A percentile compares a stretch with the other conserved stretches of the same genome.
Conservation (phyloP, 331 rosid genomes). For the Telfairia occidentalis region DNA sequence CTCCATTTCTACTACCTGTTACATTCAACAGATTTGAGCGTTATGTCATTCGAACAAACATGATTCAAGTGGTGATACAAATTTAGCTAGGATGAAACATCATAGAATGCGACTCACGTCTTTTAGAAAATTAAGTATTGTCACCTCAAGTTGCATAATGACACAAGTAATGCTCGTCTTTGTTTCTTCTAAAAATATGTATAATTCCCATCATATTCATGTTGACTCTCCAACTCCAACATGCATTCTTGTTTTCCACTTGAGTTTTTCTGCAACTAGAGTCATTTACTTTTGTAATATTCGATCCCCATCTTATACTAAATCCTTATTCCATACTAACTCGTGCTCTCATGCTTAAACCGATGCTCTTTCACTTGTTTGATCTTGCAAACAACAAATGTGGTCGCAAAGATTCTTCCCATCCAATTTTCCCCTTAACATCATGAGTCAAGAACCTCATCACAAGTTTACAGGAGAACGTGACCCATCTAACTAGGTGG, state of each 20-base stretch:
- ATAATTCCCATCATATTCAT: background rate
- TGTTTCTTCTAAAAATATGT: background rate
- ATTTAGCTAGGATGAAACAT: background rate
- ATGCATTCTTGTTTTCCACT: background rate
- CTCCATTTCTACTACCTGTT: constrained; percentile 73
- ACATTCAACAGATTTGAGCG: background rate
- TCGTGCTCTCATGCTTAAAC: background rate
- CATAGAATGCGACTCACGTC: background rate
- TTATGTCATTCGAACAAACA: background rate
- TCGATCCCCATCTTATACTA: background rate
- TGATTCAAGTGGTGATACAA: background rate
- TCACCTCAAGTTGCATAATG: background rate
- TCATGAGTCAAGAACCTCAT: background rate
- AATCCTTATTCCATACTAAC: background rate
- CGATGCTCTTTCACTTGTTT: background rate
- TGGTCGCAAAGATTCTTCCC: background rate
- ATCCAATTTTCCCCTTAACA: background rate
- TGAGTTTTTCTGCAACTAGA: background rate
- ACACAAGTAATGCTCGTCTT: background rate
- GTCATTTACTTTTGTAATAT: background rate
- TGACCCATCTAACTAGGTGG: background rate
- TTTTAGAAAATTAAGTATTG: background rate
- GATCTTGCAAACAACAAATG: background rate
- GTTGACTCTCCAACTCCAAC: background rate
- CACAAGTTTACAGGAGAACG: background rate